A percentile compares a stretch with the other conserved stretches of the same genome.
phyloP scores from a whole-genome alignment of 2,329 filamentous ascomycete species.

The Pyrenochaeta sp. region DNA sequence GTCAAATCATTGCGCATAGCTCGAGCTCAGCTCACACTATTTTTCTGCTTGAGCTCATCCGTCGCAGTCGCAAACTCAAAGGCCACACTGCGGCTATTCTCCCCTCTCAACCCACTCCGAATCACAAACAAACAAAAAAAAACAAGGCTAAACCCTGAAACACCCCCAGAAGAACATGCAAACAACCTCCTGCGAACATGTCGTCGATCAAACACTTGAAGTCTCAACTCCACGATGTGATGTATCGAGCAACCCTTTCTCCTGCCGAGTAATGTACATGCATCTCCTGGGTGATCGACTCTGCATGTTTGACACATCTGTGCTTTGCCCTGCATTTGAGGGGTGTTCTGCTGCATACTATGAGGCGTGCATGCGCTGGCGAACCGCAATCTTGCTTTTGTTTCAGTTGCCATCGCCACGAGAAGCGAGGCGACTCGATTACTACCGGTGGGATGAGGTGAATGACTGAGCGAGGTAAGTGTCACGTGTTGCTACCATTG shows the following conservation, averaged over 20 bases:
- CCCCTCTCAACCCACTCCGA: constrained; percentile 1
- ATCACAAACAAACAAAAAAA: not conserved
- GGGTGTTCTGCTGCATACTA: constrained; percentile 1
- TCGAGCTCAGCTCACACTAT: not conserved
- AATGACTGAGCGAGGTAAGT: not conserved
- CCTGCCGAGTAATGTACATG: constrained; percentile 27
- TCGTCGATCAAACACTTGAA: constrained; percentile 6
- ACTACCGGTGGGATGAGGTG: not conserved
- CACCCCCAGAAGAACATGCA: not conserved
- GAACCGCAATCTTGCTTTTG: not conserved
- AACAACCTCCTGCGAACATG: constrained; percentile 2
- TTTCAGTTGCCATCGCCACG: not conserved
- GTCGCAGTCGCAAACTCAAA: not conserved
- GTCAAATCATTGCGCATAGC: not conserved
- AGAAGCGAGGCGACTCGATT: not conserved
- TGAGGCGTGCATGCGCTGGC: constrained; percentile 1
- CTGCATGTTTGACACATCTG: constrained; percentile 4
- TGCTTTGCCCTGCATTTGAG: constrained; percentile 14
- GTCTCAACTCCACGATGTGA: constrained; percentile 2
- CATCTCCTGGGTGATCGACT: constrained; percentile 4
- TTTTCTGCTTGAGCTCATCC: not conserved
- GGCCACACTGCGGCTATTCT: not conserved
- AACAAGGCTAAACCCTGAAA: constrained; percentile 2
- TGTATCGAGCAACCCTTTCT: not conserved
- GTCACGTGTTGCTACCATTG: not conserved